Evolutionary conservation across 2,329 filamentous ascomycete genomes (phyloP).

Genomic region (Rhinocladiella mackenziei): DNA sequence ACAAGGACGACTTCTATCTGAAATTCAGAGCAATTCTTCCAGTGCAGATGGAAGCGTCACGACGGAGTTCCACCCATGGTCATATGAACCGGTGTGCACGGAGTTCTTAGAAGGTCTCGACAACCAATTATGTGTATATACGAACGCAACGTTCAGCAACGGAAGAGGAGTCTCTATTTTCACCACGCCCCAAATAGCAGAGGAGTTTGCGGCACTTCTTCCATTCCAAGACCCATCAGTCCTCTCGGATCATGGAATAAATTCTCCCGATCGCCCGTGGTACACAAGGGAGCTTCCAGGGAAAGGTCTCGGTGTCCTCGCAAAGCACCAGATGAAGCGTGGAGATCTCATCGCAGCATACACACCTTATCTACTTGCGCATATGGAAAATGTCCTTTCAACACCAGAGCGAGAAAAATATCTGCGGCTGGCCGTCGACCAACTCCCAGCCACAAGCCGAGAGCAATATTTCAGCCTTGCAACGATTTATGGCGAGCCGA

Average conservation of each 20-base stretch:
- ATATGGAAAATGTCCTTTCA: constrained; percentile 21
- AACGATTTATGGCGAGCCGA: constrained; percentile 18
- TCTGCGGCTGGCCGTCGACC: constrained; percentile 15
- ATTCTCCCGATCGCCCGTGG: constrained; percentile 9
- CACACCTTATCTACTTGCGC: constrained; percentile 22
- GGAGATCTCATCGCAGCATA: constrained; percentile 18
- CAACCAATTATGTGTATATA: constrained; percentile 20
- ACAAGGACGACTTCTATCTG: background rate
- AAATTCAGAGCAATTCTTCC: background rate
- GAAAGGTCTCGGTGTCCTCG: constrained; percentile 22
- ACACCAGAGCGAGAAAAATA: constrained; percentile 19
- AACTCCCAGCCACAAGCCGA: constrained; percentile 17
- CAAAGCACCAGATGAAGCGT: constrained; percentile 13
- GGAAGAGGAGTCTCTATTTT: constrained; percentile 25
- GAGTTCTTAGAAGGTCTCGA: constrained; percentile 12
- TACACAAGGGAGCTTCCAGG: constrained; percentile 12
- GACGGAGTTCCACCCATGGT: constrained; percentile 8
- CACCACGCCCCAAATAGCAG: constrained; percentile 20
- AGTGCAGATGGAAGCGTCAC: background rate
- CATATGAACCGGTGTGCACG: constrained; percentile 19
- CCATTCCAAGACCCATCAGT: constrained; percentile 18
- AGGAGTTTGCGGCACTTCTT: constrained; percentile 9
- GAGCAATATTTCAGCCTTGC: constrained; percentile 15
- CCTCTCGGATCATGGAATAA: constrained; percentile 13
- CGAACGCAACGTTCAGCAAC: constrained; percentile 19